A percentile compares a stretch with the other conserved stretches of the same genome.
phyloP scores from a whole-genome alignment of 192 early-diverging fungal genomes.

The Thamnidium elegans region DNA sequence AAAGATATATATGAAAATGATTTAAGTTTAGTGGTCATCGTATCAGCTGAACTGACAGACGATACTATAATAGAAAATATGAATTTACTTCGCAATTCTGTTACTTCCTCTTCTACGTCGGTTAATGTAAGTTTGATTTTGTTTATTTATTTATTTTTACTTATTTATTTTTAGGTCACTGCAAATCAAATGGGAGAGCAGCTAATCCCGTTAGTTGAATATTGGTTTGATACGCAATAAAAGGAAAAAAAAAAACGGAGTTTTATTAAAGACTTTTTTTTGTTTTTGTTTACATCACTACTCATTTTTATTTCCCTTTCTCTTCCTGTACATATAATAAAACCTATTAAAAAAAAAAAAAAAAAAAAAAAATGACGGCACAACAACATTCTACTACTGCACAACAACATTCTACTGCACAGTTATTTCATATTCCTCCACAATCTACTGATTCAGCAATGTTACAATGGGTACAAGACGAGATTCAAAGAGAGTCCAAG shows the following conservation, averaged over 20 bases:
- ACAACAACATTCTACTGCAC: too few species aligned
- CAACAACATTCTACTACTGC: neutral
- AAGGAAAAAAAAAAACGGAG: neutral
- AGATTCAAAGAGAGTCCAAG: too few species aligned
- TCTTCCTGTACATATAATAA: too few species aligned
- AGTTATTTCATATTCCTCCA: too few species aligned
- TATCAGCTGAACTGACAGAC: slow-evolving; percentile 1
- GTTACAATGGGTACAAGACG: too few species aligned
- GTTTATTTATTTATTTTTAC: neutral
- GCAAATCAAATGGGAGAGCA: slow-evolving; percentile 12
- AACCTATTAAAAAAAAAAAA: neutral
- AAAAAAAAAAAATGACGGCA: neutral
- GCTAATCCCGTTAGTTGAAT: neutral
- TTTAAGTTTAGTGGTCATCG: slow-evolving; percentile 5
- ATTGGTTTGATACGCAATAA: slow-evolving; percentile 1
- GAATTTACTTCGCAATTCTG: neutral
- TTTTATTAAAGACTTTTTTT: too few species aligned
- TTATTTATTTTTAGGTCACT: neutral
- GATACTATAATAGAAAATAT: neutral
- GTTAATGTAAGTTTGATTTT: neutral
- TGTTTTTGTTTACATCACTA: too few species aligned
- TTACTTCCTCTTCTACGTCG: neutral
- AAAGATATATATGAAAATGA: slow-evolving; percentile 4
- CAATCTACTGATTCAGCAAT: too few species aligned
- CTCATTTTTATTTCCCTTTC: too few species aligned